A percentile compares a stretch with the other conserved stretches of the same genome.
Evolutionary conservation across 805 yeast genomes (phyloP).

Genomic region (Hanseniaspora meyeri): DNA sequence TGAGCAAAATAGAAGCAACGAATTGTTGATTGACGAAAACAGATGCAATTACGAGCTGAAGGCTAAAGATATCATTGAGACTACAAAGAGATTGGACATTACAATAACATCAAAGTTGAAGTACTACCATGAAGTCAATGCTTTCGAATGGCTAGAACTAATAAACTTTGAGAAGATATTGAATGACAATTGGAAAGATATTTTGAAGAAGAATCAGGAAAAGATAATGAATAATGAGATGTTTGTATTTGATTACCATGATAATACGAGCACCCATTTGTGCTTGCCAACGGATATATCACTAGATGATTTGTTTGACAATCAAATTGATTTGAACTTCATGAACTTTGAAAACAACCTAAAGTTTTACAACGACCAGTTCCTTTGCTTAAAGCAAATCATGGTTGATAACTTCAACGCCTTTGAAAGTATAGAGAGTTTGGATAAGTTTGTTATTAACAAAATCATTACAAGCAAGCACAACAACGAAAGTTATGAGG

Average conservation of each 20-base stretch:
- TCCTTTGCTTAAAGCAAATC: slow-evolving; percentile 4
- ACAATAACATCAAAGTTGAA: not conserved
- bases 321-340: not conserved
- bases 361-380: slow-evolving; percentile 5
- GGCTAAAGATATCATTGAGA: slow-evolving; percentile 3
- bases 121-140: slow-evolving; percentile 1
- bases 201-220: not conserved
- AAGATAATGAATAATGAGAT: not conserved
- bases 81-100: slow-evolving; percentile 8
- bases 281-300: slow-evolving; percentile 2
- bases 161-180: slow-evolving; percentile 9
- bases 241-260: not conserved
- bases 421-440: not conserved
- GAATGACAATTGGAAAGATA: slow-evolving; percentile 8
- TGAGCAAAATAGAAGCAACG: slow-evolving; percentile 1
- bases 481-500: not conserved
- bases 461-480: not conserved
- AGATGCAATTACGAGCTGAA: slow-evolving; percentile 8
- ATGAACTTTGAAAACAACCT: slow-evolving; percentile 3
- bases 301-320: not conserved
- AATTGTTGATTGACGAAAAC: slow-evolving; percentile 1
- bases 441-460: slow-evolving; percentile 1
- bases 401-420: not conserved
- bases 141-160: slow-evolving; percentile 1
- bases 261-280: not conserved